These are phyloP conservation scores for Starmerella tilneyi DNA, from an alignment of 805 yeast genomes.

Conservation along the genomic window DNA sequence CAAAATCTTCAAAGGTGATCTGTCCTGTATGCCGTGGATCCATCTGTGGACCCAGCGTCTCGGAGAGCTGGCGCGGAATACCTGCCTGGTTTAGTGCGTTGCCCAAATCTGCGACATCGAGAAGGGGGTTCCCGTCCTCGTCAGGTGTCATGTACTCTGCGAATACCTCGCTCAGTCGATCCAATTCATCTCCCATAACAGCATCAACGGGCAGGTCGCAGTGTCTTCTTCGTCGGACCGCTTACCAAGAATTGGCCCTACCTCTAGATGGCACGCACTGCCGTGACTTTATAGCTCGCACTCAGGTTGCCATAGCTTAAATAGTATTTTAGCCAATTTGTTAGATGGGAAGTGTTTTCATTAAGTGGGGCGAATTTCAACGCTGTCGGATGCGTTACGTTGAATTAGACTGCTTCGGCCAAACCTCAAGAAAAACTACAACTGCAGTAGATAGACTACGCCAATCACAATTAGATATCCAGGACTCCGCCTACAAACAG, in stretches of 20 bases:
- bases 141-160: conserved; percentile 28
- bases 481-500: conserved; percentile 12
- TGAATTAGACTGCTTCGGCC: too few species aligned
- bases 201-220: neutral
- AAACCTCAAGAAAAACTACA: too few species aligned
- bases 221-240: neutral
- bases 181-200: conserved; percentile 7
- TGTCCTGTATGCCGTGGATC: conserved; percentile 26
- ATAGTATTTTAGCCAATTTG: too few species aligned
- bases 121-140: conserved; percentile 26
- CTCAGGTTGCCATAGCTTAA: too few species aligned
- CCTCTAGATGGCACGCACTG: too few species aligned
- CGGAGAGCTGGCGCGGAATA: conserved; percentile 19
- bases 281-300: too few species aligned
- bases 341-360: too few species aligned
- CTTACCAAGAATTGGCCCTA: too few species aligned
- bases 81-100: conserved; percentile 28
- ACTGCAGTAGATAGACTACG: too few species aligned
- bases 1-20: conserved; percentile 28
- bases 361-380: too few species aligned
- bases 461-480: neutral
- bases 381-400: too few species aligned
- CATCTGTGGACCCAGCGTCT: conserved; percentile 21
- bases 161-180: conserved; percentile 22
- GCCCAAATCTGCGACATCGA: conserved; percentile 20